Evolutionary conservation across 208 protist species (phyloP), one percentile per base, ranked within the genome.

Genomic region (Herpetomonas tarakana): DNA sequence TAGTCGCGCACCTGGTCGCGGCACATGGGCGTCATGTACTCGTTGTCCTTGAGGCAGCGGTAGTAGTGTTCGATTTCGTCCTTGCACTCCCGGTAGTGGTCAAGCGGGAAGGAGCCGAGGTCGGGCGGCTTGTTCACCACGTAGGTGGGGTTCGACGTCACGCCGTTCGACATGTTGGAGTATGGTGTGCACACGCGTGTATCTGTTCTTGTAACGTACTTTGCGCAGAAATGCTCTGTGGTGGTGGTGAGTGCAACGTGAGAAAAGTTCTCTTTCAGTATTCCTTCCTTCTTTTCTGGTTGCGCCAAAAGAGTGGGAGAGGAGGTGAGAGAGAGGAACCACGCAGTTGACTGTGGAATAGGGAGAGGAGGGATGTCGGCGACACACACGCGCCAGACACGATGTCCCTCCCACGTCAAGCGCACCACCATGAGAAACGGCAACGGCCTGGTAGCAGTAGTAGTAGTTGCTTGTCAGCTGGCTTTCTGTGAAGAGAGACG

Each of bases 51-150:
- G n/a, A 96, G 56, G 58, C 91, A 96, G 1, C 4, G 61, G 67
- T 91, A 94, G 65, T 94, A 94, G 21, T 62, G 54, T 54, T 86
- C 83, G 44, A 96, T 92, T 50, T 86, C 61, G 19, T 52, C 75
- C 60, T 86, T 92, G 68, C 91, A 96, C 68, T 96, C 91, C 21
- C 86, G 82, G 59, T 91, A 92, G 71, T 94, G 87, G 57, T 96
- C 91, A 9, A 96, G 79, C 1, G 91, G 91, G 65, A 96, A 96
- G 44, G 86, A 75, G 54, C 91, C 91, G 50, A 91, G 69, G 59
- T 94, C 86, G 11, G 91, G 91, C 26, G 82, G 70, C 62, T 89
- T 89, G 9, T 66, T 74, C 27, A 65, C 61, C 58, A 94, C 64
- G 41, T 70, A 54, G 57, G 71, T 81, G 57, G 44, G 69, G 56